phyloP scores from a whole-genome alignment of 1,284 basidiomycete species.

The Phellinidium pouzarii region DNA sequence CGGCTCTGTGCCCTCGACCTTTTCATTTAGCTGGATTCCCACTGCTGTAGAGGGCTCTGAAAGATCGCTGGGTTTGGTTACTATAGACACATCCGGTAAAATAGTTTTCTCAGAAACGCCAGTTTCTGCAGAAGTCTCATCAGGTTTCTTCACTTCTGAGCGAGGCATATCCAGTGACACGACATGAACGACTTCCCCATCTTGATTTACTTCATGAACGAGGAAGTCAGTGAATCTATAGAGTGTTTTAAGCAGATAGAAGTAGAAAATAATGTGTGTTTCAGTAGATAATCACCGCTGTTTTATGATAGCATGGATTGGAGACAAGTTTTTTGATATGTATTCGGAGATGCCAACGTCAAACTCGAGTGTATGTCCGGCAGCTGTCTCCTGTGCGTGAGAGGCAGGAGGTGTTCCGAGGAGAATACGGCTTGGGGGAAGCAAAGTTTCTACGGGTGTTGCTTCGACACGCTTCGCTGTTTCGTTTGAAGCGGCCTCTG shows the following conservation, averaged over 20 bases:
- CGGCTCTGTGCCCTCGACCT: background rate
- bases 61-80: background rate
- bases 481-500: background rate
- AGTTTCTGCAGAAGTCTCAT: conserved; percentile 18
- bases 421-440: conserved; percentile 68
- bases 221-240: conserved; percentile 90
- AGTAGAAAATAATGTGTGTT: conserved; percentile 7
- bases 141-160: conserved; percentile 36
- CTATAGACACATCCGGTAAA: too few relatives aligned
- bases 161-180: conserved; percentile 69
- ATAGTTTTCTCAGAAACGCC: background rate
- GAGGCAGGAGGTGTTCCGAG: conserved; percentile 51
- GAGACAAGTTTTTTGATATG: conserved; percentile 61
- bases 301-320: conserved; percentile 89
- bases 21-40: background rate
- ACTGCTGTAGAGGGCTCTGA: background rate
- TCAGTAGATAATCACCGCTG: conserved; percentile 57
- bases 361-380: conserved; percentile 61
- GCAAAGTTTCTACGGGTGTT: conserved; percentile 37
- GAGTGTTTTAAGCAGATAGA: conserved; percentile 10
- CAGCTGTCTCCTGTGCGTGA: conserved; percentile 39
- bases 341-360: conserved; percentile 93
- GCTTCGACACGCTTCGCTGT: background rate
- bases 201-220: conserved; percentile 82
- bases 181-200: conserved; percentile 72